These are phyloP conservation scores for Dioszegia aurantiaca DNA, from an alignment of 768 basidiomycete species.

Conservation along the genomic window DNA sequence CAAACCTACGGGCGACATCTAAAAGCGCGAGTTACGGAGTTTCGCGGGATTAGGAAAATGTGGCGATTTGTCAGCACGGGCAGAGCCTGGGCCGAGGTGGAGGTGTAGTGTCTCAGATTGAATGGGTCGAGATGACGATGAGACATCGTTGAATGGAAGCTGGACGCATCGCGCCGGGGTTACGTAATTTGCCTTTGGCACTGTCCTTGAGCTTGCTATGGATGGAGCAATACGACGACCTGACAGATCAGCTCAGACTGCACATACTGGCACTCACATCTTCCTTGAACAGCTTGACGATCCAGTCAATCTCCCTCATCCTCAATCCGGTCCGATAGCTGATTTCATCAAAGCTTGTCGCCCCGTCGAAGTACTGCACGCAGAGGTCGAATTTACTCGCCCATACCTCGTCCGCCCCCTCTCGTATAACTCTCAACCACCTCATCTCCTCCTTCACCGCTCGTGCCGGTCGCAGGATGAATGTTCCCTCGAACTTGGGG, in stretches of 20 bases:
- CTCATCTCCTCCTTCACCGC: constrained; percentile 74
- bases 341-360: constrained; percentile 87
- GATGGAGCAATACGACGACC: constrained; percentile 45
- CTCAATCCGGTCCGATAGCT: constrained; percentile 82
- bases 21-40: no score
- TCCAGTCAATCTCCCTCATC: constrained; percentile 75
- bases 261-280: constrained; percentile 60
- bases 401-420: constrained; percentile 68
- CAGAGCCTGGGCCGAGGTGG: no score
- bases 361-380: constrained; percentile 90
- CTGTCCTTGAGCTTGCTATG: constrained; percentile 22
- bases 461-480: constrained; percentile 77
- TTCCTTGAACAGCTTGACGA: constrained; percentile 81
- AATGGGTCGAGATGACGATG: no score
- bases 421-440: constrained; percentile 89
- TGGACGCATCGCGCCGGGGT: no score
- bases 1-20: no score
- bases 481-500: constrained; percentile 36
- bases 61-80: no score
- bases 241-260: constrained; percentile 17
- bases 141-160: no score
- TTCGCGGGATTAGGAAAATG: no score
- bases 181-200: no score
- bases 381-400: constrained; percentile 79
- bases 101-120: no score